phyloP scores from a whole-genome alignment of 768 basidiomycete genomes.

The Podaxis sp. region DNA sequence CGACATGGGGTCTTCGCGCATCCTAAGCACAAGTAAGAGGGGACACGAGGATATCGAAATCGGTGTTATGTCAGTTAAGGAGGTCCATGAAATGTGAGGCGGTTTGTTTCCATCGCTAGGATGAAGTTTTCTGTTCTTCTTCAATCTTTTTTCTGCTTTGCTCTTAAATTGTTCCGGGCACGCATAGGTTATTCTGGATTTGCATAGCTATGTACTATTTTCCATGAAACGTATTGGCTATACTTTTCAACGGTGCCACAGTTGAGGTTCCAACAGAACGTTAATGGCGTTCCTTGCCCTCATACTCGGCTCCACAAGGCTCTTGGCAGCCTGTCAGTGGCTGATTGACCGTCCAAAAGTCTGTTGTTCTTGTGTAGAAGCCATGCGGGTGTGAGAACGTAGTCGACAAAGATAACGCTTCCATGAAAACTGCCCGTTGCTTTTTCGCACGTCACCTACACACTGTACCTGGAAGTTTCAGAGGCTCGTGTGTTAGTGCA shows the following conservation, averaged over 20 bases:
- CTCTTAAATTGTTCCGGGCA: too few relatives aligned
- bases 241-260: too few relatives aligned
- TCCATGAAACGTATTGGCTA: too few relatives aligned
- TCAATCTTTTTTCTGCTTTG: too few relatives aligned
- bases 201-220: neutral
- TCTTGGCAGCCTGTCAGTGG: neutral
- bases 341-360: neutral
- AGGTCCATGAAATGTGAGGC: neutral
- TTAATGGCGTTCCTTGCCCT: neutral
- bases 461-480: neutral
- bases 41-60: conserved; percentile 4
- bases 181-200: neutral
- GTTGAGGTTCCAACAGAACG: neutral
- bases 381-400: neutral
- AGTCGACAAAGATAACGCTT: neutral
- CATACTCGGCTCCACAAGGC: neutral
- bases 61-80: neutral
- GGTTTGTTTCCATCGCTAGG: neutral
- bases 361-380: neutral
- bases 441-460: neutral
- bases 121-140: too few relatives aligned
- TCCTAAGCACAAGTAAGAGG: neutral
- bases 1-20: neutral
- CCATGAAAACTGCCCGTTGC: neutral
- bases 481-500: too few relatives aligned